Evolutionary conservation across 2,329 filamentous ascomycete species (phyloP).

Genomic region (Cercospora sp.): DNA sequence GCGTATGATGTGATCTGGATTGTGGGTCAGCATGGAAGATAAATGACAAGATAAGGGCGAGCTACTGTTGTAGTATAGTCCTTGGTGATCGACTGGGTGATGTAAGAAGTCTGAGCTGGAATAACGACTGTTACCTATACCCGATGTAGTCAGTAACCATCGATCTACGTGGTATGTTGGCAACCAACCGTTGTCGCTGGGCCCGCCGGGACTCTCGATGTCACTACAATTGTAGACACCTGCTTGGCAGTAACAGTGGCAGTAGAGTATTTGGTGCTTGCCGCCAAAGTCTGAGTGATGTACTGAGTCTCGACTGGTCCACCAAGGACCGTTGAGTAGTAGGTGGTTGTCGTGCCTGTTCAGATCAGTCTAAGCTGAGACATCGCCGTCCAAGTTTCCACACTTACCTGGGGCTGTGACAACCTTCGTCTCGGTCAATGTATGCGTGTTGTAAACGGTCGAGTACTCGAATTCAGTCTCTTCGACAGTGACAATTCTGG

Average conservation of each 20-base stretch:
- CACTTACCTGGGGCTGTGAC: not conserved
- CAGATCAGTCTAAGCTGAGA: not conserved
- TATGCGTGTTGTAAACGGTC: conserved; percentile 11
- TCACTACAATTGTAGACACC: not conserved
- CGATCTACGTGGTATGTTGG: too few species aligned
- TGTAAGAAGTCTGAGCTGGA: conserved; percentile 10
- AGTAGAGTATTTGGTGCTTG: not conserved
- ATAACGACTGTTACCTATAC: not conserved
- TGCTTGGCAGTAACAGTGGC: not conserved
- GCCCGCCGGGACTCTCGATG: conserved; percentile 1
- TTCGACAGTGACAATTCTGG: conserved; percentile 12
- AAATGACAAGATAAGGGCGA: not conserved
- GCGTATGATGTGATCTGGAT: not conserved
- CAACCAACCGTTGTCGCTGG: conserved; percentile 5
- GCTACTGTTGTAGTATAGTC: not conserved
- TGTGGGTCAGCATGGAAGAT: not conserved
- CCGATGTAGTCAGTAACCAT: not conserved
- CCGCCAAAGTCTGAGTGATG: not conserved
- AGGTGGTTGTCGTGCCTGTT: not conserved
- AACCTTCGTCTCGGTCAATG: not conserved
- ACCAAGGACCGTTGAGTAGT: not conserved
- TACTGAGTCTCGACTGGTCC: not conserved
- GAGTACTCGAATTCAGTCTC: conserved; percentile 3
- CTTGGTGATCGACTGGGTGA: not conserved
- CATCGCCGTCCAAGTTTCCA: not conserved